Conservation (phyloP, 2,329 filamentous ascomycete genomes). For the Camptophora hylomeconis region DNA sequence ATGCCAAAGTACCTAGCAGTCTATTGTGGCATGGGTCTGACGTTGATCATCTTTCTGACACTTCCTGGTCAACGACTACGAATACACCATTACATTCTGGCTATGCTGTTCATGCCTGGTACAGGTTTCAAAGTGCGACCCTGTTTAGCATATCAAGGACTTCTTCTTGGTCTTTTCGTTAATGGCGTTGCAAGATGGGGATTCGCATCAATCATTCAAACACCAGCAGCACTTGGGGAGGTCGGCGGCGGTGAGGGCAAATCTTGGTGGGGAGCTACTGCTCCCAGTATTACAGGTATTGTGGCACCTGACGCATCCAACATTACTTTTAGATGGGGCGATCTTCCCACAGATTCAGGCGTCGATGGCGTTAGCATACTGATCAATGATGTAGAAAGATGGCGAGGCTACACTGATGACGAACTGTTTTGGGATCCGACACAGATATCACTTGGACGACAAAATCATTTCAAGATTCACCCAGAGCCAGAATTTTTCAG, state of each 20-base stretch:
- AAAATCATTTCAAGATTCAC: too few species aligned
- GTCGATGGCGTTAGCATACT: slow-evolving; percentile 47
- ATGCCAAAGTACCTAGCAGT: slow-evolving; percentile 65
- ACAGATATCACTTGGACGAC: slow-evolving; percentile 11
- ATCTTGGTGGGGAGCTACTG: slow-evolving; percentile 30
- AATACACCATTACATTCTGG: slow-evolving; percentile 91
- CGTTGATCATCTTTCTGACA: slow-evolving; percentile 56
- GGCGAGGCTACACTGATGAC: slow-evolving; percentile 42
- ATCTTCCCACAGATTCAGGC: slow-evolving; percentile 19
- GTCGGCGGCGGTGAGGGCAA: slow-evolving; percentile 29
- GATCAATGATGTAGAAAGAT: slow-evolving; percentile 52
- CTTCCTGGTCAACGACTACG: slow-evolving; percentile 69
- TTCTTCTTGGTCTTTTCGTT: slow-evolving; percentile 82
- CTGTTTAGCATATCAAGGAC: slow-evolving; percentile 73
- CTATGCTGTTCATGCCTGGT: slow-evolving; percentile 72
- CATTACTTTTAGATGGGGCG: slow-evolving; percentile 33
- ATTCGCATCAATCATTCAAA: slow-evolving; percentile 80
- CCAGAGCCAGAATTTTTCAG: slow-evolving; percentile 32
- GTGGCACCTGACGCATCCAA: slow-evolving; percentile 20
- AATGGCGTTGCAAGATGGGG: slow-evolving; percentile 92
- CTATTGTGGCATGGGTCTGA: slow-evolving; percentile 54
- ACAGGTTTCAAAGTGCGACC: slow-evolving; percentile 81
- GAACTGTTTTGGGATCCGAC: slow-evolving; percentile 26
- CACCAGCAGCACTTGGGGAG: slow-evolving; percentile 53
- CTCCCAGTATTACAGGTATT: slow-evolving; percentile 39